Evolutionary conservation across 1,284 basidiomycete genomes (phyloP), one percentile per base, ranked within the genome.

Genomic region (Irpex rosettiformis): DNA sequence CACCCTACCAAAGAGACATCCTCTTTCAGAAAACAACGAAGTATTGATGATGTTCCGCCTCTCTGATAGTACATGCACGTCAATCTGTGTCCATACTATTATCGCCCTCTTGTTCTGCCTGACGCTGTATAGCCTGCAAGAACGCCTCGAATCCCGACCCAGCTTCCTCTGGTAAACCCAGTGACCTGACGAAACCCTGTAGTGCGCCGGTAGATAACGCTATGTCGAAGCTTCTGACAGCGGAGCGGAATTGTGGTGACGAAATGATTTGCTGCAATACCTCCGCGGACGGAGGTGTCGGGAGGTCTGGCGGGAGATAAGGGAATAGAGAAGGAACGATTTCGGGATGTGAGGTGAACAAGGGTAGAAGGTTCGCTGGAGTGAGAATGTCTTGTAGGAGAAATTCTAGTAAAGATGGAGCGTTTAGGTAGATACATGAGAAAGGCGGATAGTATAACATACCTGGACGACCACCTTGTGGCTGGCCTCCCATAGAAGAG

Each of bases 91-190:
- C 82, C 84, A 87, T 87, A 25, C 72, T 72, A 65, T 83, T 79
- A 33, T 70, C 67, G 13, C 69, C 66, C 21, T 67, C 70, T 56
- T 83, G 79, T 56, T 77, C 75, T n/a, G 86, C 89, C 69, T 92
- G 89, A 58, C 88, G 86, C 61, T 82, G 83, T 24, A 93, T 79
- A 4, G 90, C 89, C 49, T 81, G 77, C 68, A 93, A 73, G 71
- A 93, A 93, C 2, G 88, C 81, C 52, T 77, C 81, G 4, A 92
- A 77, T 3, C 90, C 82, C 1, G 79, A 80, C 0, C 90, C 91
- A 3, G 91, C 91, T 63, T 89, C 89, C 66, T 87, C 88, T 0
- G 90, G 89, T 29, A 93, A 72, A 2, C 91, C 91, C 4, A 93
- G 74, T n/a, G 82, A 79, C 48, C 85, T 75, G 28, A 93, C 89